Percentiles rank a stretch among this genome's conserved stretches.
These are phyloP conservation scores for Diaporthe sp. DNA, from an alignment of 2,329 filamentous ascomycete genomes.

Conservation along the genomic window DNA sequence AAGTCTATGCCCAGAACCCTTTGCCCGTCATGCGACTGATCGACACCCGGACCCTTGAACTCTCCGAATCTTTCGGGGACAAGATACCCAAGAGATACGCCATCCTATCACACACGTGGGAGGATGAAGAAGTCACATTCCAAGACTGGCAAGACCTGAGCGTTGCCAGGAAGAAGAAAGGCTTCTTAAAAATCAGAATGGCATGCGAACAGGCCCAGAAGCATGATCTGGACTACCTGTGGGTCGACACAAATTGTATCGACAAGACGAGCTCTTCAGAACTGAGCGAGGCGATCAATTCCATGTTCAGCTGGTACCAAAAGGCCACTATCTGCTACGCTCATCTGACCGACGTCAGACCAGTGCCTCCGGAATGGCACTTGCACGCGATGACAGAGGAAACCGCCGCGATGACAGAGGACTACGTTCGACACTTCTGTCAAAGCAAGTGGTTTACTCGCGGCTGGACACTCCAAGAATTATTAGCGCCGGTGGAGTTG, in stretches of 20 bases:
- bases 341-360: slow-evolving; percentile 42
- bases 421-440: slow-evolving; percentile 5
- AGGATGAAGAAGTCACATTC: slow-evolving; percentile 44
- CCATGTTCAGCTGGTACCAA: slow-evolving; percentile 45
- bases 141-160: slow-evolving; percentile 40
- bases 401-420: neutral
- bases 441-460: slow-evolving; percentile 27
- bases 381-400: neutral
- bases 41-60: neutral
- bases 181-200: slow-evolving; percentile 39
- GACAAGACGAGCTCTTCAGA: slow-evolving; percentile 46
- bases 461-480: slow-evolving; percentile 36
- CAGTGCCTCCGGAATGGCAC: neutral
- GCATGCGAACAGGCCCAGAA: slow-evolving; percentile 35
- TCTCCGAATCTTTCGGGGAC: neutral
- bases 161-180: slow-evolving; percentile 10
- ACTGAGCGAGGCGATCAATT: slow-evolving; percentile 44
- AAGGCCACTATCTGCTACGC: slow-evolving; percentile 43
- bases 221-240: slow-evolving; percentile 40
- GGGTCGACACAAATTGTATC: slow-evolving; percentile 49
- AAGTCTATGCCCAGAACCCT: too few species aligned
- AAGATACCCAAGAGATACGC: slow-evolving; percentile 41
- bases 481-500: slow-evolving; percentile 34
- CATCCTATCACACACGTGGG: slow-evolving; percentile 50
- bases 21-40: slow-evolving; percentile 22